Base-by-base conservation (phyloP, 257 asterid species). In the Orobanche coerulescens region DNA sequence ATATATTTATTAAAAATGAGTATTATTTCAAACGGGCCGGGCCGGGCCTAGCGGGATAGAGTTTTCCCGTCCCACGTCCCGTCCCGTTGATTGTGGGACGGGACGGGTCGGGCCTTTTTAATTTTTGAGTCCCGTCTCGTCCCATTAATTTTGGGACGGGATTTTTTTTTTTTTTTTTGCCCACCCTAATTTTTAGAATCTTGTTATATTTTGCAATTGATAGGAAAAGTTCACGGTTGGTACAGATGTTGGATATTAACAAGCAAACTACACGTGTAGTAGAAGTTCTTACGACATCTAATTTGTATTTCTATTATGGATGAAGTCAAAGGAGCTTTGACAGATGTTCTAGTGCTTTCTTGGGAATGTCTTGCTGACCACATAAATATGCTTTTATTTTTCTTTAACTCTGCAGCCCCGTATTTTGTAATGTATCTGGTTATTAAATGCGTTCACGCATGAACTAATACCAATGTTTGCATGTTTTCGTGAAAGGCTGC, bases 201-300 rank as follows among this genome's bases (percentile, higher is more conserved):
- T 39, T 24, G 14, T 28, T 23, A 43, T 49, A 36, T 49, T 61
- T 57, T 23, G 54, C 9, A 34, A 24, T 48, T 42, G 52, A 48
- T 12, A 24, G 7, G 42, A 62, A 42, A 49, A 23, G 14, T 52
- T 46, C 23, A 19, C 9, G 11, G 11, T 23, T 50, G 61, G 44
- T 64, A 30, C 52, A 43, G n/a, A n/a, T n/a, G n/a, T n/a, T n/a
- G n/a, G n/a, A 14, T 43, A 53, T 36, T 28, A 42, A 58, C 68
- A 20, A 47, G 33, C 57, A 44, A 11, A 44, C 13, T 34, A n/a
- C 18, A 23, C 6, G 9, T 53, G 19, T n/a, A n/a, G 24, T 44
- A 14, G 13, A 28, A 42, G 26, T 70, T 58, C 43, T 13, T 9
- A 14, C 25, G 39, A 43, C 12, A 48, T 51, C 53, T 25, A 39